phyloP scores from a whole-genome alignment of 306 rosid genomes.

The Malus sieversii region DNA sequence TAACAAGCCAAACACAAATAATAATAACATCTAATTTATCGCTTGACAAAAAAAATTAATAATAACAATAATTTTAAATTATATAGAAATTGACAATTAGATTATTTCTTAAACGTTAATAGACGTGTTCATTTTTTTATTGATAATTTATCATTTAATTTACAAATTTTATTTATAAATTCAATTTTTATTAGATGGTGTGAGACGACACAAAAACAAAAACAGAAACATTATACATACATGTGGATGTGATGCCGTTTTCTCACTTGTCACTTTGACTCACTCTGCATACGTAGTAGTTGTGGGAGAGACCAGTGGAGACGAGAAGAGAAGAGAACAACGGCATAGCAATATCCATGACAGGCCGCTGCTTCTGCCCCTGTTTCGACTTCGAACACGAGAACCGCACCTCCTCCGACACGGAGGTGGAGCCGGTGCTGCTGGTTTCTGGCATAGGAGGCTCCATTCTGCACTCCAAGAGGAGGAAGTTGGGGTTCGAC shows the following conservation, averaged over 20 bases:
- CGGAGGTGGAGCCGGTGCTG: constrained; percentile 62
- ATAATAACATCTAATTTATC: too few relatives aligned
- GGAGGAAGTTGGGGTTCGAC: constrained; percentile 53
- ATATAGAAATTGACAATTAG: too few relatives aligned
- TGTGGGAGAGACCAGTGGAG: neutral
- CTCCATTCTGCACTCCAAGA: constrained; percentile 65
- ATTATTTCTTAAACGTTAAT: fast-evolving
- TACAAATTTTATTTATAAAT: too few relatives aligned
- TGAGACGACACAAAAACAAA: too few relatives aligned
- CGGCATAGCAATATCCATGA: neutral
- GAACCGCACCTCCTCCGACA: constrained; percentile 10
- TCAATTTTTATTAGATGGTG: too few relatives aligned
- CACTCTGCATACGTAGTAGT: neutral
- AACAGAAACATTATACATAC: too few relatives aligned
- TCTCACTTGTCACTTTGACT: neutral
- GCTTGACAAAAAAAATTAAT: too few relatives aligned
- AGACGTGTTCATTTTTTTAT: too few relatives aligned
- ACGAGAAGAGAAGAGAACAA: neutral
- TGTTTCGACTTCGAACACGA: constrained; percentile 28
- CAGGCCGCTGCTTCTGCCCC: constrained; percentile 32
- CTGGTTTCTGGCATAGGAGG: constrained; percentile 88
- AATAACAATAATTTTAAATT: too few relatives aligned
- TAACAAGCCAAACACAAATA: too few relatives aligned
- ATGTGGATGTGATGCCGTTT: too few relatives aligned
- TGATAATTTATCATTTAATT: too few relatives aligned